phyloP scores from a whole-genome alignment of 2,329 filamentous ascomycete species.

The Dissoconium aciculare region DNA sequence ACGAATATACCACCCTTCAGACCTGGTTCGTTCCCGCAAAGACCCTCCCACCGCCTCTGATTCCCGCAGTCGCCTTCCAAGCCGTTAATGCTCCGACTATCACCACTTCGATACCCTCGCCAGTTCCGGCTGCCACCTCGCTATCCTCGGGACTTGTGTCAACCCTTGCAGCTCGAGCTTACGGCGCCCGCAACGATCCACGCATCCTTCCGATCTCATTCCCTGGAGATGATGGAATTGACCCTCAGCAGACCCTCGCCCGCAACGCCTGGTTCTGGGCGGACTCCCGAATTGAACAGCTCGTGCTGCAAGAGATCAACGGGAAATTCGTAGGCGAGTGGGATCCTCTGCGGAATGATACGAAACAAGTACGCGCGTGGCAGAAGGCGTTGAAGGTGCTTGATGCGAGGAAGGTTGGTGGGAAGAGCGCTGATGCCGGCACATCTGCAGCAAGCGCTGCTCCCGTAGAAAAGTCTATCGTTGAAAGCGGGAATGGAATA shows the following conservation, averaged over 20 bases:
- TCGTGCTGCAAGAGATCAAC: conserved; percentile 31
- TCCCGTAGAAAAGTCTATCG: too few species aligned
- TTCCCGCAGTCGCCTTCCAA: conserved; percentile 6
- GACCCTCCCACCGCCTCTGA: conserved; percentile 3
- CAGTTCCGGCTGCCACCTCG: neutral
- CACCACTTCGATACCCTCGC: too few species aligned
- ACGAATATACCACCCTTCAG: conserved; percentile 36
- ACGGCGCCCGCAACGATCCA: conserved; percentile 31
- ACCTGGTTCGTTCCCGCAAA: conserved; percentile 29
- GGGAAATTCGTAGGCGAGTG: conserved; percentile 10
- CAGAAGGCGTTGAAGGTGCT: conserved; percentile 16
- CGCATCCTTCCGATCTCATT: conserved; percentile 35
- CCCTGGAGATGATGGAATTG: too few species aligned
- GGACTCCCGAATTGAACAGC: conserved; percentile 40
- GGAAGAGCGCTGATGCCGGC: conserved; percentile 16
- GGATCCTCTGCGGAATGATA: conserved; percentile 9
- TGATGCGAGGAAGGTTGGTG: conserved; percentile 15
- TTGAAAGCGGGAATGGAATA: too few species aligned
- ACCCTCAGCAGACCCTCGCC: conserved; percentile 5
- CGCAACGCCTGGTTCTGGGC: conserved; percentile 42
- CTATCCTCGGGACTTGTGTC: conserved; percentile 30
- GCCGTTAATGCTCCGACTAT: conserved; percentile 10
- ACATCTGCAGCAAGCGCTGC: too few species aligned
- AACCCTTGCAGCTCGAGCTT: conserved; percentile 33
- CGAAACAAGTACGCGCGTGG: conserved; percentile 14